Evolutionary conservation across 345 rosid genomes (phyloP), one percentile per base, ranked within the genome.

Genomic region (Eucalyptus curtisii): DNA sequence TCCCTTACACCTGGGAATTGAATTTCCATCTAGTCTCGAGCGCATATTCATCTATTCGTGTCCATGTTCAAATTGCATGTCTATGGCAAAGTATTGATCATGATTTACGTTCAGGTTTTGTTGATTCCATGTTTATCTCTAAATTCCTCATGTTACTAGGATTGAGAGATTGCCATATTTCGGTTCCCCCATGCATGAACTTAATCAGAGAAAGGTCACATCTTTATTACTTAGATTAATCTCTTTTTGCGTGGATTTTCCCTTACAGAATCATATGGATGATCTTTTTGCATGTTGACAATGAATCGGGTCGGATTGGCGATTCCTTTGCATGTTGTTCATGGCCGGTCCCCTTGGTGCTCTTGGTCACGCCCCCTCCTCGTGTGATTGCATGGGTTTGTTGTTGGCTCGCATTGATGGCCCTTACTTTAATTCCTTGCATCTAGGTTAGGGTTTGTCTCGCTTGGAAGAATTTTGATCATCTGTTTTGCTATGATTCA

Each of bases 291-390:
- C 64, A 57, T 57, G 64, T 57, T 24, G 10, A 57, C n/a, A 57
- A 24, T 57, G 30, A 57, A 25, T 57, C 3, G 15, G 7, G 2
- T 57, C 6, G 0, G n/a, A 57, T 24, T 57, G 64, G 25, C 0
- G 14, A 57, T 57, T 57, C 64, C n/a, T 24, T 57, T 25, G 64
- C 64, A 24, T 25, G 64, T 57, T 25, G 64, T 57, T 57, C 64
- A 24, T 57, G 64, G 30, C 64, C 0, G 2, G n/a, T 57, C n/a
- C n/a, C n/a, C 22, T 50, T 50, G 52, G 19, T 15, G 52, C 52
- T 49, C 7, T 37, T 37, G 40, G 40, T 37, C 40, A 37, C 40
- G 40, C 4, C 40, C 40, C 40, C 40, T 37, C 40, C 40, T 37
- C 40, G 40, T 37, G 3, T 37, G 40, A 37, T 37, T 37, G 40